A percentile compares a stretch with the other conserved stretches of the same genome.
Evolutionary conservation across 164 flowering plant genomes (phyloP).

Genomic region (Vitis riparia): DNA sequence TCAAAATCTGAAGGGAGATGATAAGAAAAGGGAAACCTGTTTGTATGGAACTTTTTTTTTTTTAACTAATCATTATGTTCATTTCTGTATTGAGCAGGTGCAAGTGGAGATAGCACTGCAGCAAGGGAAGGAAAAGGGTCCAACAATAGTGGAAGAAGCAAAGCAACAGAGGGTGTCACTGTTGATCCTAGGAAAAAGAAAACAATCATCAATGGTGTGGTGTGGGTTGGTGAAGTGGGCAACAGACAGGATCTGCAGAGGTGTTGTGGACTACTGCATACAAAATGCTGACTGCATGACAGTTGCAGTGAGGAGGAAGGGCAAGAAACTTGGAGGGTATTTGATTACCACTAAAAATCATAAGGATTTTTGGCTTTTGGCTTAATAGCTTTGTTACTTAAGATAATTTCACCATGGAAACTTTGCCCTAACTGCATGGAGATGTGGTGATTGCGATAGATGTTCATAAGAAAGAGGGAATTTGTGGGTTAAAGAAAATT

Average conservation of each 20-base stretch:
- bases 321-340: slow-evolving; percentile 35
- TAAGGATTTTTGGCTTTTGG: slow-evolving; percentile 44
- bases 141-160: slow-evolving; percentile 37
- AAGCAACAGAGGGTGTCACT: slow-evolving; percentile 27
- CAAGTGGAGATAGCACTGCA: slow-evolving; percentile 27
- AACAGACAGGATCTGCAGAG: slow-evolving; percentile 13
- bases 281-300: slow-evolving; percentile 38
- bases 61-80: background rate
- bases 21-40: too few relatives aligned
- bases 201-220: slow-evolving; percentile 12
- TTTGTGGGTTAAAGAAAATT: background rate
- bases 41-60: too few relatives aligned
- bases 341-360: slow-evolving; percentile 41
- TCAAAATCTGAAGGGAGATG: too few relatives aligned
- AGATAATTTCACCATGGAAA: background rate
- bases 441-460: background rate
- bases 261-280: slow-evolving; percentile 34
- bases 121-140: slow-evolving; percentile 43
- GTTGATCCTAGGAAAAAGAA: slow-evolving; percentile 36
- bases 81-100: slow-evolving; percentile 17
- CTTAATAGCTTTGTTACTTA: slow-evolving; percentile 9
- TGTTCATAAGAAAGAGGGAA: background rate
- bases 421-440: background rate
- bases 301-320: slow-evolving; percentile 33
- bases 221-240: slow-evolving; percentile 25